A percentile compares a stretch with the other conserved stretches of the same genome.
Evolutionary conservation across 2,329 filamentous ascomycete genomes (phyloP).

Genomic region (Claviceps lovelessii): DNA sequence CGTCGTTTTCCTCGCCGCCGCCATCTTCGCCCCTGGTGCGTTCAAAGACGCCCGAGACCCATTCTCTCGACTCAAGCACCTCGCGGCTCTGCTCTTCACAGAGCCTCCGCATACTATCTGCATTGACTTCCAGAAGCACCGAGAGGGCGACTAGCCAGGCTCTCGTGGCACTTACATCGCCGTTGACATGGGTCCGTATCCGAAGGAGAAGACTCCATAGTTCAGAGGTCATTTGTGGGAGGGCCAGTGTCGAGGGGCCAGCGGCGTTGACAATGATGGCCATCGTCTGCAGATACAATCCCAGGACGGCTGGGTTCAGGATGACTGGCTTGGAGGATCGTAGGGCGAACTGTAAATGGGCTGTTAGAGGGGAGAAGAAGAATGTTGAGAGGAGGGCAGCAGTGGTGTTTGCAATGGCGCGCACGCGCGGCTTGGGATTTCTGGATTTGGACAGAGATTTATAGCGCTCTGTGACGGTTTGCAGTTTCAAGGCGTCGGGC

Average conservation of each 20-base stretch:
- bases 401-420: constrained; percentile 59
- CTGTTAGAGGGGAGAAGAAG: constrained; percentile 80
- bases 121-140: constrained; percentile 70
- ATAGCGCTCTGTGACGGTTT: constrained; percentile 61
- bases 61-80: constrained; percentile 74
- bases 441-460: constrained; percentile 16
- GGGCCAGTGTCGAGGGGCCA: constrained; percentile 60
- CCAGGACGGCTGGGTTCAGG: constrained; percentile 60
- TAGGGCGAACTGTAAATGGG: constrained; percentile 58
- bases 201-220: constrained; percentile 69
- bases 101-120: constrained; percentile 52
- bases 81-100: constrained; percentile 62
- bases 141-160: constrained; percentile 68
- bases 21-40: constrained; percentile 35
- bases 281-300: constrained; percentile 73
- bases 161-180: constrained; percentile 53
- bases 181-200: constrained; percentile 44
- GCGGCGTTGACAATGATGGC: constrained; percentile 70
- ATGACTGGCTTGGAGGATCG: constrained; percentile 42
- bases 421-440: constrained; percentile 26
- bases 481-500: constrained; percentile 73
- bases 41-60: constrained; percentile 67
- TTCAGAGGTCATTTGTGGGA: constrained; percentile 71
- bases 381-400: constrained; percentile 58
- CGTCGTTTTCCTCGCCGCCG: constrained; percentile 56